Base-by-base conservation (phyloP, 257 asterid species). In the Capsicum rhomboideum region DNA sequence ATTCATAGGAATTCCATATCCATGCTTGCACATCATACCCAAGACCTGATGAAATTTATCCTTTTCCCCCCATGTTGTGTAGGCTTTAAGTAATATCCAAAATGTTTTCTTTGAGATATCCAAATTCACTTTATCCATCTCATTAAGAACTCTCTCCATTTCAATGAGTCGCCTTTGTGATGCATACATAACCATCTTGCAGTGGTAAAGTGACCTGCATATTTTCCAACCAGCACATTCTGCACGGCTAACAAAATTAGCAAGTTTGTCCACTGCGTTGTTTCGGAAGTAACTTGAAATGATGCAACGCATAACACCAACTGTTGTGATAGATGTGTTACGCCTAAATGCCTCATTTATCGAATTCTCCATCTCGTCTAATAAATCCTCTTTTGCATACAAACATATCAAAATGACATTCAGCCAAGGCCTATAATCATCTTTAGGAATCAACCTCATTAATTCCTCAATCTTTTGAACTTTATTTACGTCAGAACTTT, bases 141-240 rank as follows among this genome's bases (percentile, higher is more conserved):
- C 98, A 53, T 59, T 85, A 83, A 96, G 89, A 83, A 94, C 97
- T 66, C 74, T 85, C 87, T 96, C 99, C 99, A 96, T 96, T 82
- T 96, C 99, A 55, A 88, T 29, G 82, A 96, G 87, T 63, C 97
- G 95, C 91, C 46, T 92, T 59, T 93, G 90, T 4, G 90, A 82
- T 44, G 92, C 52, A 85, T 93, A 96, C 98, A 96, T 83, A 14
- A 93, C 94, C 98, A 94, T 96, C 90, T 88, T 89, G 90, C 95
- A 88, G 88, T 93, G 99, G 89, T 96, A 96, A 67, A 92, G 92
- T 61, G 96, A 91, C 78, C 97, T 89, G 82, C 97, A 90, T 21
- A 82, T 77, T 90, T 66, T 93, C 98, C 98, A 96, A 26, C 96
- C 99, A 34, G 92, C 94, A 83, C 58, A 46, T 77, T 93, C 96